These are phyloP conservation scores for Saccharomyces mikatae DNA, from an alignment of 805 yeast species.

Conservation along the genomic window DNA sequence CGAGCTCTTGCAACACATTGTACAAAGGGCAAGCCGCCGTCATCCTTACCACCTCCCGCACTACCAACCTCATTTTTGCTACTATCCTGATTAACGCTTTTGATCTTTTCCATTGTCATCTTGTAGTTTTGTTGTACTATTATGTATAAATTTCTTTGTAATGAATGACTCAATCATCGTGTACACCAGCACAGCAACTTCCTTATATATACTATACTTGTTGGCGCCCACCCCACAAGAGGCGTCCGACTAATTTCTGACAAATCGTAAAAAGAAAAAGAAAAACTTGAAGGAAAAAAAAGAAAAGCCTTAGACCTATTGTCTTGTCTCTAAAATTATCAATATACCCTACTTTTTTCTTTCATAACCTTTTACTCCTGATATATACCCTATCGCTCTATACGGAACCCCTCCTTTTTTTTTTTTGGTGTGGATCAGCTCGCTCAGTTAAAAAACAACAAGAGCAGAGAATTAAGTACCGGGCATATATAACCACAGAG, in stretches of 20 bases:
- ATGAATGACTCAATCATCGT: not conserved
- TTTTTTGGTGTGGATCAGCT: not conserved
- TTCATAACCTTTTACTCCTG: not conserved
- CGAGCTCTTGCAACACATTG: conserved; percentile 89
- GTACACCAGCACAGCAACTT: not conserved
- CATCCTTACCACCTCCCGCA: not conserved
- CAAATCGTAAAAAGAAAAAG: not conserved
- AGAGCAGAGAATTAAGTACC: not conserved
- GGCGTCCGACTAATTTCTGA: not conserved
- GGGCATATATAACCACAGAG: not conserved
- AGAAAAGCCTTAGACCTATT: not conserved
- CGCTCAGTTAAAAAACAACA: not conserved
- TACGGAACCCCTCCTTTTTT: not conserved
- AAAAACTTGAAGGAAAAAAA: not conserved
- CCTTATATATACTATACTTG: not conserved
- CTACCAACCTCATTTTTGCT: not conserved
- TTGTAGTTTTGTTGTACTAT: not conserved
- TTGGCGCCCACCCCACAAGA: not conserved
- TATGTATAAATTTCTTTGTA: not conserved
- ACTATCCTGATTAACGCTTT: not conserved
- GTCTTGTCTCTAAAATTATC: no score
- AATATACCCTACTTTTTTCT: not conserved
- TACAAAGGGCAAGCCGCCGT: conserved; percentile 55
- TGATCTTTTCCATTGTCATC: not conserved
- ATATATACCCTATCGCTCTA: not conserved